Percentiles rank a stretch among this genome's conserved stretches.
phyloP scores from a whole-genome alignment of 2,329 filamentous ascomycete genomes.

The Ophiobolus disseminans region DNA sequence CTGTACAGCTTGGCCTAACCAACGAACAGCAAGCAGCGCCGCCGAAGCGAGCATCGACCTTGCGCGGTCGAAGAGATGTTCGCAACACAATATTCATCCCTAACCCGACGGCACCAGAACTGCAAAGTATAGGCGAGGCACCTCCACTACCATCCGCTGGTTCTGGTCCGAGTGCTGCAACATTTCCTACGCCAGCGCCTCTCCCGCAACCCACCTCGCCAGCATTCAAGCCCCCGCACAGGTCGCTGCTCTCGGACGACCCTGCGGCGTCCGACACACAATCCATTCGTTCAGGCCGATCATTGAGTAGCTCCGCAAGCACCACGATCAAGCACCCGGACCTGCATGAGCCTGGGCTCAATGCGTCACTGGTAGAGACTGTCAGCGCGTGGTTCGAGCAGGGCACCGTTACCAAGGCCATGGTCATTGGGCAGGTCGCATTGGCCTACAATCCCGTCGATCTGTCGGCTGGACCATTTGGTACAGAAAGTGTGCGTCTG shows the following conservation, averaged over 20 bases:
- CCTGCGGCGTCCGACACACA: constrained; percentile 81
- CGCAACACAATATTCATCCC: constrained; percentile 89
- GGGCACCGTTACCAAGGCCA: constrained; percentile 72
- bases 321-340: constrained; percentile 76
- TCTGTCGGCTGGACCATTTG: constrained; percentile 50
- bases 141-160: constrained; percentile 37
- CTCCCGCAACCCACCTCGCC: constrained; percentile 46
- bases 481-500: constrained; percentile 74
- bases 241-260: constrained; percentile 54
- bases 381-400: constrained; percentile 85
- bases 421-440: constrained; percentile 86
- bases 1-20: constrained; percentile 21
- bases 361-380: constrained; percentile 88
- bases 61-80: constrained; percentile 88
- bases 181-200: constrained; percentile 26
- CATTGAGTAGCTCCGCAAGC: constrained; percentile 72
- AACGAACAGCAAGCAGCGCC: constrained; percentile 63
- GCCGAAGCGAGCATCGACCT: constrained; percentile 66
- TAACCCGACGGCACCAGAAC: constrained; percentile 46
- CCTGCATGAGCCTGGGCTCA: constrained; percentile 78
- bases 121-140: constrained; percentile 46
- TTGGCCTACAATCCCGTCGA: constrained; percentile 75
- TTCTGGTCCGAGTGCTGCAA: constrained; percentile 22
- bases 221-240: constrained; percentile 44
- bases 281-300: constrained; percentile 88